These are phyloP conservation scores for Krasilnikovozyma curviuscula DNA, from an alignment of 768 basidiomycete species.

Conservation along the genomic window DNA sequence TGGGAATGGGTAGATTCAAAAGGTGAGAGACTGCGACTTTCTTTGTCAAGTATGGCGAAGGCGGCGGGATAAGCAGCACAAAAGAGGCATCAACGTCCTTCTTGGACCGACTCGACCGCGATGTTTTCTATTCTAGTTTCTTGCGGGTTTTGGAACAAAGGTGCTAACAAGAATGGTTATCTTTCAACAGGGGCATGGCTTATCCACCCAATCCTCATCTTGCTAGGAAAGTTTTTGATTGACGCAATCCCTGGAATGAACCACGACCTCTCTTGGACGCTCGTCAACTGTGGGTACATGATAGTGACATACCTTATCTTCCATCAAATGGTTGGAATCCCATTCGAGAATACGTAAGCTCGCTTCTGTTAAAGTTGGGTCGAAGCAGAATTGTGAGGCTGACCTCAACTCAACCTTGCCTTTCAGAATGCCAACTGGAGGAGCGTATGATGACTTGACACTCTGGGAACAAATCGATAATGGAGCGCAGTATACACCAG, in stretches of 20 bases:
- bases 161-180: too few species aligned
- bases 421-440: slow-evolving; percentile 33
- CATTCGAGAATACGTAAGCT: slow-evolving; percentile 6
- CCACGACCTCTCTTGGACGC: slow-evolving; percentile 85
- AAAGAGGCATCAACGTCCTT: neutral
- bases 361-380: too few species aligned
- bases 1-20: slow-evolving; percentile 28
- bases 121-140: neutral
- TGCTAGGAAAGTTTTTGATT: slow-evolving; percentile 72
- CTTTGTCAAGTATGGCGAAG: too few species aligned
- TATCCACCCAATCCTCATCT: slow-evolving; percentile 85
- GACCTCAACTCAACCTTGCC: neutral
- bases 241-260: slow-evolving; percentile 88
- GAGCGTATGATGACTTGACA: slow-evolving; percentile 92
- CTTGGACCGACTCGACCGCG: neutral
- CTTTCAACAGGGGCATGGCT: slow-evolving; percentile 68
- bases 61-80: too few species aligned
- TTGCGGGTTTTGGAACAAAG: neutral
- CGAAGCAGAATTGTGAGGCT: too few species aligned
- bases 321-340: slow-evolving; percentile 8
- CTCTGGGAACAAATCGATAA: slow-evolving; percentile 99
- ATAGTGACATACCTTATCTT: slow-evolving; percentile 34
- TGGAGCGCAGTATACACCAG: slow-evolving; percentile 93
- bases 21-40: slow-evolving; percentile 15
- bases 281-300: slow-evolving; percentile 77